Base-by-base conservation (phyloP, 164 flowering plant species). In the Aristolochia fimbriata region DNA sequence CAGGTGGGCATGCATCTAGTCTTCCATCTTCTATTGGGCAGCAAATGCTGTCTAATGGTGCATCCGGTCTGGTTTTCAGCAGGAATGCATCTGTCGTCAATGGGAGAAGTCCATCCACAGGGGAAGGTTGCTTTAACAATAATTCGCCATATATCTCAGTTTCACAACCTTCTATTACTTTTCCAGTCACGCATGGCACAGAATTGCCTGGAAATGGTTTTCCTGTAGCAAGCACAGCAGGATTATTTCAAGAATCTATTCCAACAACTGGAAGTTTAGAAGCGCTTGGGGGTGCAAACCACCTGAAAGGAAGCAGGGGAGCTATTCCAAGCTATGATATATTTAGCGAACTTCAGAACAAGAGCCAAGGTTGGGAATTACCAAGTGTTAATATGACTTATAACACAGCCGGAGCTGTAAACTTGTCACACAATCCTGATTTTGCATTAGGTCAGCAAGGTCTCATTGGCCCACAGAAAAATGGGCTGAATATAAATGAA, bases 321-420 rank as follows among this genome's bases (percentile, higher is more conserved):
- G 72, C 68, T 63, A 63, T 43, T 56, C 70, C 80, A n/a, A 76
- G 74, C 62, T 90, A 80, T 74, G 87, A 83, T 65, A 69, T 80
- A 15, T 78, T 80, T 43, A 70, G 58, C 55, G 88, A 81, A 12
- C 55, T 80, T 24, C 86, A 75, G 51, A 76, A 56, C 24, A 81
- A 74, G 67, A 10, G 74, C n/a, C 78, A 74, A 31, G 77, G 76
- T 41, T 84, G 84, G 87, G 75, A 75, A 17, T 57, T 84, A 31
- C 83, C 62, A 51, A 74, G 74, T 72, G 62, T 74, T 3, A 78
- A 77, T 41, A 37, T 78, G 58, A 46, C 62, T 57, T 77, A 68
- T 49, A 74, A 72, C 31, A 68, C 70, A 1, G 72, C 81, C 53
- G 83, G 69, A 58, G 74, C 61, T 55, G 43, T 70, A 27, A 68